A percentile compares a stretch with the other conserved stretches of the same genome.
Conservation (phyloP, 2,329 filamentous ascomycete species). For the Fusarium brachygibbosum region DNA sequence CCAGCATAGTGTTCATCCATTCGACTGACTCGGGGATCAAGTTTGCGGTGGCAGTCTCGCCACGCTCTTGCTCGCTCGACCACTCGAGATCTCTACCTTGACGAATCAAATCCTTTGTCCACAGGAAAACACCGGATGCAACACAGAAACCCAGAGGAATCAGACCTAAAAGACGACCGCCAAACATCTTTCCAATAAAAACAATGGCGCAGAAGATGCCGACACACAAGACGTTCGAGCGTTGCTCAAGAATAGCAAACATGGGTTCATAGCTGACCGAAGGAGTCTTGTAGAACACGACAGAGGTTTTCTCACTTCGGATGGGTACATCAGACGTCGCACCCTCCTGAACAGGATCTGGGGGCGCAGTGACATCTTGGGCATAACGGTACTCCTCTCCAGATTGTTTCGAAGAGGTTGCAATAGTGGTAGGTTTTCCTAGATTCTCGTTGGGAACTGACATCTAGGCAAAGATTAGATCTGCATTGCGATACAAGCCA, state of each 20-base stretch:
- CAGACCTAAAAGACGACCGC: constrained; percentile 81
- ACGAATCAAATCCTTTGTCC: constrained; percentile 88
- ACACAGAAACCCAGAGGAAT: constrained; percentile 80
- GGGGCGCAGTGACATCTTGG: constrained; percentile 91
- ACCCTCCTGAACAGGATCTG: constrained; percentile 84
- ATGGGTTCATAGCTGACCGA: constrained; percentile 91
- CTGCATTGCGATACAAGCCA: not conserved
- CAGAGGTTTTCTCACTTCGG: constrained; percentile 95
- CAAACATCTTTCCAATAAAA: constrained; percentile 82
- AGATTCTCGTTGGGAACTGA: constrained; percentile 93
- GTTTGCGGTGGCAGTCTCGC: constrained; percentile 87
- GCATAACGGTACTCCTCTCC: constrained; percentile 84
- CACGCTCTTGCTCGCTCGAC: constrained; percentile 86
- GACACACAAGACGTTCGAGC: constrained; percentile 77
- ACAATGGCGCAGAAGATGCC: constrained; percentile 81
- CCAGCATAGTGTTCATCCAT: constrained; percentile 93
- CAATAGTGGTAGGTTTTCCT: constrained; percentile 77
- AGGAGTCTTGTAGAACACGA: constrained; percentile 95
- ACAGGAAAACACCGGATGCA: constrained; percentile 84
- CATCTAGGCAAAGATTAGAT: constrained; percentile 57
- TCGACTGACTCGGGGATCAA: constrained; percentile 92
- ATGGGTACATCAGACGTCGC: constrained; percentile 95
- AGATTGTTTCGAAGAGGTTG: constrained; percentile 78
- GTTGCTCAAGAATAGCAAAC: constrained; percentile 80
- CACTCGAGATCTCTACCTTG: constrained; percentile 89